A percentile compares a stretch with the other conserved stretches of the same genome.
Evolutionary conservation across 208 protist species (phyloP).

Genomic region (Novymonas esmeraldas): DNA sequence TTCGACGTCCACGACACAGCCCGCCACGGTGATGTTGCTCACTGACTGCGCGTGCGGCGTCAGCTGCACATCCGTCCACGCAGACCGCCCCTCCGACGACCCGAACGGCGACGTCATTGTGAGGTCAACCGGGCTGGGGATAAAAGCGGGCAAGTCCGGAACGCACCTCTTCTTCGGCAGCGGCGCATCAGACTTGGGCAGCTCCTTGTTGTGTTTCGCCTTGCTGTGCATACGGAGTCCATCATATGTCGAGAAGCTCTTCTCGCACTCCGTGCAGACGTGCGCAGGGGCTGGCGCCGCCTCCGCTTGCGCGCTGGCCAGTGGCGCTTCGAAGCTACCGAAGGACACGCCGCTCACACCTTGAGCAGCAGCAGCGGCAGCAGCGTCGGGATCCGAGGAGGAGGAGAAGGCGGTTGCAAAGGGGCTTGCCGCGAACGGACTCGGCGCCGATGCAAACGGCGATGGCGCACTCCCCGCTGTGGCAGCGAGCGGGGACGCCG

Average conservation of each 20-base stretch:
- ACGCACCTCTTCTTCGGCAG: constrained; percentile 8
- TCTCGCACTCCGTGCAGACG: constrained; percentile 63
- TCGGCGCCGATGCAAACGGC: constrained; percentile 38
- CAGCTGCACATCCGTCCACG: constrained; percentile 79
- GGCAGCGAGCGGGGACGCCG: constrained; percentile 42
- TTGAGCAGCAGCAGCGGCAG: constrained; percentile 1
- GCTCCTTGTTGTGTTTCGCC: constrained; percentile 71
- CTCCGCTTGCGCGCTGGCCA: not conserved
- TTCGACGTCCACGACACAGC: constrained; percentile 50
- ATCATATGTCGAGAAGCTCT: constrained; percentile 59
- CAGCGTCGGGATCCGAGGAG: not conserved
- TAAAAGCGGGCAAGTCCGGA: constrained; percentile 73
- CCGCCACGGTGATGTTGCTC: constrained; percentile 74
- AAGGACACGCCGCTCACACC: not conserved
- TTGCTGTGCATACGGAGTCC: constrained; percentile 83
- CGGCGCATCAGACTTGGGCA: constrained; percentile 33
- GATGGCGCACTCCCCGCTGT: constrained; percentile 20
- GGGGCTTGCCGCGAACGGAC: constrained; percentile 9
- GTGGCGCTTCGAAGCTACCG: not conserved
- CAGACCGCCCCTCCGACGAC: constrained; percentile 13
- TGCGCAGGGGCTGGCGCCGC: constrained; percentile 34
- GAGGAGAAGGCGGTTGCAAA: constrained; percentile 22
- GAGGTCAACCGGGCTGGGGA: constrained; percentile 89
- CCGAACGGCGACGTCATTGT: constrained; percentile 83
- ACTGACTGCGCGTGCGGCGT: constrained; percentile 67